Evolutionary conservation across 2,329 filamentous ascomycete species (phyloP).

Genomic region (Gremmenia infestans): DNA sequence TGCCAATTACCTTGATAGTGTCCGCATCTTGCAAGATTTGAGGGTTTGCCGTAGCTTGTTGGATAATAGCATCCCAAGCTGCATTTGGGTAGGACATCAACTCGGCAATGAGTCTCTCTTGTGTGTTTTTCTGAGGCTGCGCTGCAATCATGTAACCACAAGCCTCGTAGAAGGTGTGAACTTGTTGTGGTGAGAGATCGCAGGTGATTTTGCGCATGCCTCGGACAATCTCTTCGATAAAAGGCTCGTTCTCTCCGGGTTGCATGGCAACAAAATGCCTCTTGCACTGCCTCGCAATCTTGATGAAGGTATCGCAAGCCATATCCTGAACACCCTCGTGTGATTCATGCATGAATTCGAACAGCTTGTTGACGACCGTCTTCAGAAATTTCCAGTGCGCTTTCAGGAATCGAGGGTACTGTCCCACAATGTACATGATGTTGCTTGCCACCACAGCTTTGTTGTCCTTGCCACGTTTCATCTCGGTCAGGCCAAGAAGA

Average conservation of each 20-base stretch:
- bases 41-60: constrained; percentile 77
- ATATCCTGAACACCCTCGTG: constrained; percentile 99
- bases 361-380: constrained; percentile 98
- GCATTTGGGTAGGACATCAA: constrained; percentile 90
- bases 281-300: constrained; percentile 97
- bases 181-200: constrained; percentile 91
- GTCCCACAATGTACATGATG: constrained; percentile 99
- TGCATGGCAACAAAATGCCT: constrained; percentile 96
- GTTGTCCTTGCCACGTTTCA: constrained; percentile 99
- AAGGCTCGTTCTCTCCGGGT: constrained; percentile 88
- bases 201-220: constrained; percentile 94
- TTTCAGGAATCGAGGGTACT: constrained; percentile 97
- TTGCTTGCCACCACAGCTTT: constrained; percentile 98
- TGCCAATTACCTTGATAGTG: constrained; percentile 97
- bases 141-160: constrained; percentile 99
- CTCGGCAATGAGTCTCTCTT: constrained; percentile 85
- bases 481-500: constrained; percentile 90
- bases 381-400: constrained; percentile 99
- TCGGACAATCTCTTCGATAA: constrained; percentile 97
- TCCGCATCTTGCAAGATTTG: constrained; percentile 84
- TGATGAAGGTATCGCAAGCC: constrained; percentile 99
- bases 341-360: constrained; percentile 99
- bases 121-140: constrained; percentile 89
- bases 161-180: constrained; percentile 98
- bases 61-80: constrained; percentile 95